Percentiles rank a stretch among this genome's conserved stretches.
Evolutionary conservation across 176 grass and related monocot genomes (phyloP).

Genomic region (Melocanna baccifera): DNA sequence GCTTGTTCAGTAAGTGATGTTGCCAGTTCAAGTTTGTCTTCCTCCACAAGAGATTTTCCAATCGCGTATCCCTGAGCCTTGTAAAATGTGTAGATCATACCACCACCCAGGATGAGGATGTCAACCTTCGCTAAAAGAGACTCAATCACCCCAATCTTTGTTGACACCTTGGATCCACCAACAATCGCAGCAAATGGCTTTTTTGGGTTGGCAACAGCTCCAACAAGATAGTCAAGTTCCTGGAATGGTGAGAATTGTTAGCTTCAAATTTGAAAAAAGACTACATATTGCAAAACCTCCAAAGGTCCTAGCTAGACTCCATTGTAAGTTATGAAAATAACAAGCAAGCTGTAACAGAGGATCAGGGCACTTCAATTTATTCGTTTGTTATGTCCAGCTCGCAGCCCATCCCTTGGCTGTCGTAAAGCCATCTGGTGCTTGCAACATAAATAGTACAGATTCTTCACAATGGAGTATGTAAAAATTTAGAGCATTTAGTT

Average conservation of each 20-base stretch:
- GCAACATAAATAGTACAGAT: neutral
- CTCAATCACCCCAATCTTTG: conserved; percentile 82
- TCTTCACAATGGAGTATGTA: neutral
- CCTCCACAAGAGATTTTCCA: conserved; percentile 81
- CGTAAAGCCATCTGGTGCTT: neutral
- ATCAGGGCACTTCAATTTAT: neutral
- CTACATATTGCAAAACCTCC: neutral
- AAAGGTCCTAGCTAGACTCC: neutral
- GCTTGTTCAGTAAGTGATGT: conserved; percentile 61
- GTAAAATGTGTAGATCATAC: conserved; percentile 89
- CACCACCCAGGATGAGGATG: conserved; percentile 79
- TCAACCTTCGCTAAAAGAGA: conserved; percentile 73
- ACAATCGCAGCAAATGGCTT: conserved; percentile 85
- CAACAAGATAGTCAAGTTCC: conserved; percentile 90
- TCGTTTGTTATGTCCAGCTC: neutral
- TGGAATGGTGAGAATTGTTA: conserved; percentile 1
- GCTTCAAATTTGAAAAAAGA: neutral
- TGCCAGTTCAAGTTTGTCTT: conserved; percentile 79
- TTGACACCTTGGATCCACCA: conserved; percentile 83
- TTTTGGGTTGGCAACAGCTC: conserved; percentile 73
- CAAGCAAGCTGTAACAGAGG: neutral
- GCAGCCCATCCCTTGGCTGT: neutral
- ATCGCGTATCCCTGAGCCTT: conserved; percentile 71
- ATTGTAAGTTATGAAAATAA: neutral
- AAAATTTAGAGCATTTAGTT: neutral